phyloP scores from a whole-genome alignment of 768 basidiomycete species.

The Psilocybe azurescens region DNA sequence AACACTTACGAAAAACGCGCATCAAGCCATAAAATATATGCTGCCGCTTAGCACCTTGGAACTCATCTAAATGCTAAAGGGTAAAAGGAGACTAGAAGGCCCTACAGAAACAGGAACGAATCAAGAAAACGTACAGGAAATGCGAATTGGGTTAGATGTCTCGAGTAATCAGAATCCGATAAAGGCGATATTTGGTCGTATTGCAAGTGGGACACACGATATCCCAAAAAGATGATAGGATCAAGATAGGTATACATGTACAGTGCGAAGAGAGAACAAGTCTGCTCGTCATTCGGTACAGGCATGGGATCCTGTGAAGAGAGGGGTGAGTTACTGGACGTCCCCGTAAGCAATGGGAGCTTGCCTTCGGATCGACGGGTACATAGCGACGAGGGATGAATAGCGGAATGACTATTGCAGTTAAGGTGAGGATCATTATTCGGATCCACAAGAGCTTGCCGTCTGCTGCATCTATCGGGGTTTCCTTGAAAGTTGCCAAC shows the following conservation, averaged over 20 bases:
- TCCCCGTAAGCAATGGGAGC: not conserved
- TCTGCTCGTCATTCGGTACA: constrained; percentile 53
- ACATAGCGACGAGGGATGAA: constrained; percentile 56
- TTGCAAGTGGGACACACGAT: constrained; percentile 46
- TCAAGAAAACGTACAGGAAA: constrained; percentile 10
- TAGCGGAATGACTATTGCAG: constrained; percentile 54
- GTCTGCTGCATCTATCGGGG: constrained; percentile 48
- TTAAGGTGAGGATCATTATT: constrained; percentile 45
- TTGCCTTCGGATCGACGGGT: constrained; percentile 55
- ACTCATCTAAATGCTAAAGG: constrained; percentile 14
- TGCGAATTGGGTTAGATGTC: constrained; percentile 17
- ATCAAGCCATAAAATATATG: constrained; percentile 32
- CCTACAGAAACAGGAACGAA: constrained; percentile 12
- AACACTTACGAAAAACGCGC: constrained; percentile 33
- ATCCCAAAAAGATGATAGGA: constrained; percentile 50
- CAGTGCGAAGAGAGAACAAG: constrained; percentile 49
- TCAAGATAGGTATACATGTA: constrained; percentile 60
- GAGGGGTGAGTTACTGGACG: no score
- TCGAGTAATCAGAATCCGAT: constrained; percentile 59
- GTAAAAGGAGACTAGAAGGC: not conserved
- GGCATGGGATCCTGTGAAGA: constrained; percentile 33
- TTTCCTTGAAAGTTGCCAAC: constrained; percentile 49
- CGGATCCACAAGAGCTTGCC: constrained; percentile 55
- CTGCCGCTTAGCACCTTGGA: constrained; percentile 10
- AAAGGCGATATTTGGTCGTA: constrained; percentile 62